Percentiles rank a stretch among this genome's conserved stretches.
phyloP scores from a whole-genome alignment of 2,329 filamentous ascomycete species.

The Claviceps sp. region DNA sequence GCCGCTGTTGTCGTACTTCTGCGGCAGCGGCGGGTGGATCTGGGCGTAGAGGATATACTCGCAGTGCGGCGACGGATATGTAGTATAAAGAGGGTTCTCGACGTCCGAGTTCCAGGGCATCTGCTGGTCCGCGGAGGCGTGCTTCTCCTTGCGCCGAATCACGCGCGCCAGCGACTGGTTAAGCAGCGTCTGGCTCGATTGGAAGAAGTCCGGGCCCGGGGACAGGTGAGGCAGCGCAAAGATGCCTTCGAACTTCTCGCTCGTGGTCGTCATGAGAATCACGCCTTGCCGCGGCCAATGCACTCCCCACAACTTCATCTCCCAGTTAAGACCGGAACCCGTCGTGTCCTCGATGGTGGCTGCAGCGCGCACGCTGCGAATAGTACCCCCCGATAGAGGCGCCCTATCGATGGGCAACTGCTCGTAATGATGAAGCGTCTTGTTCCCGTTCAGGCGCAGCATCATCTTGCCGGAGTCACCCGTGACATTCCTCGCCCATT shows the following conservation, averaged over 20 bases:
- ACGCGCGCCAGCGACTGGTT: conserved; percentile 58
- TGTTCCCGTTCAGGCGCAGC: conserved; percentile 48
- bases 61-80: conserved; percentile 57
- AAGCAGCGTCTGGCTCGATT: conserved; percentile 49
- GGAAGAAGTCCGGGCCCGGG: conserved; percentile 42
- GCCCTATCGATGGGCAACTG: conserved; percentile 21
- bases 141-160: conserved; percentile 50
- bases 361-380: conserved; percentile 56
- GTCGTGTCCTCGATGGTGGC: conserved; percentile 59
- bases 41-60: conserved; percentile 84
- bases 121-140: conserved; percentile 38
- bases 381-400: conserved; percentile 34
- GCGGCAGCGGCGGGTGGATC: conserved; percentile 42
- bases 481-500: conserved; percentile 73
- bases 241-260: conserved; percentile 86
- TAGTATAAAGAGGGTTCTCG: conserved; percentile 45
- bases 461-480: conserved; percentile 56
- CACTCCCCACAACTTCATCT: conserved; percentile 67
- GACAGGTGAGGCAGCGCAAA: conserved; percentile 79
- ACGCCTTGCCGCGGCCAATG: conserved; percentile 75
- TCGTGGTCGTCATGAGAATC: conserved; percentile 75
- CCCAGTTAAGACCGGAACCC: conserved; percentile 57
- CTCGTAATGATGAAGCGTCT: conserved; percentile 31
- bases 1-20: conserved; percentile 16
- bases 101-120: conserved; percentile 68